Evolutionary conservation across 2,329 filamentous ascomycete species (phyloP), one percentile per base, ranked within the genome.

Genomic region (Fusarium temperatum): DNA sequence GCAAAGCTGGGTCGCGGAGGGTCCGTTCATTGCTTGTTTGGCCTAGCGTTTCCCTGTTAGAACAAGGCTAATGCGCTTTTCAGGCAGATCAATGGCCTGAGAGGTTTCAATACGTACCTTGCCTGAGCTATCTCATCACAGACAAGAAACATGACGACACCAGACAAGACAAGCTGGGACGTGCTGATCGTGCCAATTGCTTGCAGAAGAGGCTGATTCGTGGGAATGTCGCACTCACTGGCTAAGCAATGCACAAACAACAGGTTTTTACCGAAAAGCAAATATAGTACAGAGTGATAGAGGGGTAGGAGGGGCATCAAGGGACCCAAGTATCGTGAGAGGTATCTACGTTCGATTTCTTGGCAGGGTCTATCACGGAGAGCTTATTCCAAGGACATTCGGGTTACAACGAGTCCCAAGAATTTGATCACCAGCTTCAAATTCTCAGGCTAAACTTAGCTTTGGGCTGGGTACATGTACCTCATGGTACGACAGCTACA

Each of bases 31-130:
- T 59, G 48, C 63, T 62, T 66, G 44, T 62, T 69, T 66, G 24
- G 74, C 51, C 61, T 77, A 77, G 75, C 73, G 76, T 53, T 50
- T 53, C 24, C 55, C 57, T 50, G 45, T 36, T 75, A 54, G 70
- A 78, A 71, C 69, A 70, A 72, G 48, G 53, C 74, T 75, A 78
- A 75, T 71, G 74, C 74, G 56, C 36, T 67, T 78, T 72, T 77
- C 75, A 78, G 73, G 70, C 66, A 67, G 76, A 76, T 78, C 71
- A 66, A 55, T 63, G 50, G 47, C 58, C 62, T 53, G 44, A n/a
- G 59, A 54, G 45, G 51, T 61, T 55, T 14, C 35, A 36, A 32
- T 68, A 75, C 75, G 69, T 74, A 75, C 50, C 69, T 69, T 44
- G 48, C 61, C 48, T 72, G 39, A 51, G 45, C 44, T 66, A 57